phyloP scores from a whole-genome alignment of 148 eudicot genomes.

The Dysphania ambrosioides region DNA sequence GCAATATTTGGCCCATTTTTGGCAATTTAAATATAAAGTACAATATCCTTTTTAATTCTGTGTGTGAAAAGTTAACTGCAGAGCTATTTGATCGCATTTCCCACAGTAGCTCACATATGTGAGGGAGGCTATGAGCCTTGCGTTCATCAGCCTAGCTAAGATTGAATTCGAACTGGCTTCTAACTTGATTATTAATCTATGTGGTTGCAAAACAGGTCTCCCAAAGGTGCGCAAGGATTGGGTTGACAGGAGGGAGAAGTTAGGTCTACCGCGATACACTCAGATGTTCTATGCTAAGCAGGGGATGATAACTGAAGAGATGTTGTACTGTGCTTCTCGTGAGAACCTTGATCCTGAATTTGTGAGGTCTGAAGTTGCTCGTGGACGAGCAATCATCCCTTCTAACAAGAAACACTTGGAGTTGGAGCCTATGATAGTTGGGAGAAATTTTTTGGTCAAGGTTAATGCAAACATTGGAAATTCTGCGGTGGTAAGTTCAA shows the following conservation, averaged over 20 bases:
- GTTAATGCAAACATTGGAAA: constrained; percentile 96
- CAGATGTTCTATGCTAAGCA: constrained; percentile 95
- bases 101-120: background rate
- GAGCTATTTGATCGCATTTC: background rate
- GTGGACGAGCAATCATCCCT: constrained; percentile 98
- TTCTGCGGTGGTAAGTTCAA: constrained; percentile 96
- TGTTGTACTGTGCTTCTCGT: constrained; percentile 90
- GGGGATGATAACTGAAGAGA: constrained; percentile 90
- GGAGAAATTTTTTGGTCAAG: constrained; percentile 91
- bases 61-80: background rate
- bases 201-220: constrained; percentile 47
- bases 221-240: constrained; percentile 84
- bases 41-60: background rate
- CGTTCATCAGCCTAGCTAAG: background rate
- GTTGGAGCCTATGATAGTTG: constrained; percentile 97
- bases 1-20: no score
- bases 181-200: constrained; percentile 9
- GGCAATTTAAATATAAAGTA: background rate
- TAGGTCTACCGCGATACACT: constrained; percentile 83
- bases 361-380: constrained; percentile 93
- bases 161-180: background rate
- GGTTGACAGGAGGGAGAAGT: constrained; percentile 76
- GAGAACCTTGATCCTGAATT: constrained; percentile 94
- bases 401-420: constrained; percentile 93
- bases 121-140: background rate